phyloP scores from a whole-genome alignment of 768 basidiomycete species.

The Tulasnella sp. region DNA sequence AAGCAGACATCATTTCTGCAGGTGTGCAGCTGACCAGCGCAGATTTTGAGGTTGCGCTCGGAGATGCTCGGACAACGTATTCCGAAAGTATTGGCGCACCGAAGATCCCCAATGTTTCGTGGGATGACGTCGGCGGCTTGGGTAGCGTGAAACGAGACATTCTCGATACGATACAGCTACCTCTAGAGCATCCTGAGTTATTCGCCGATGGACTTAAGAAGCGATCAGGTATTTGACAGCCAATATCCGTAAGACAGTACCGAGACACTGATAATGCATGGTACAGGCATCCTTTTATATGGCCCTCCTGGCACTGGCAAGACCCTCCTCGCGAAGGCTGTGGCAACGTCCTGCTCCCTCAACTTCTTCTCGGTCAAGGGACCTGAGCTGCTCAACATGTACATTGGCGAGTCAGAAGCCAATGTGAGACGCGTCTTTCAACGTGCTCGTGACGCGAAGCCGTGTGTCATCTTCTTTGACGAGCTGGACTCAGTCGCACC shows the following conservation, averaged over 20 bases:
- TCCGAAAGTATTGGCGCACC: slow-evolving; percentile 94
- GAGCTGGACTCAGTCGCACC: slow-evolving; percentile 92
- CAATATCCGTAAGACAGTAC: neutral
- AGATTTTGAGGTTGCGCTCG: slow-evolving; percentile 66
- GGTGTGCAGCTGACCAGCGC: slow-evolving; percentile 34
- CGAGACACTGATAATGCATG: neutral
- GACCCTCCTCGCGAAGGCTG: slow-evolving; percentile 89
- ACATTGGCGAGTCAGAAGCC: slow-evolving; percentile 96
- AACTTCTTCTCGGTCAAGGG: slow-evolving; percentile 98
- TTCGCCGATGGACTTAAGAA: slow-evolving; percentile 90
- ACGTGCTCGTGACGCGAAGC: slow-evolving; percentile 78
- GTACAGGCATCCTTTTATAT: slow-evolving; percentile 73
- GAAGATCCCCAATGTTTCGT: slow-evolving; percentile 86
- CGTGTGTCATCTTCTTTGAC: slow-evolving; percentile 95
- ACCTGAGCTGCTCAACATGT: slow-evolving; percentile 94
- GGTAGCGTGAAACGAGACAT: slow-evolving; percentile 83
- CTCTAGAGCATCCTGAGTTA: slow-evolving; percentile 79
- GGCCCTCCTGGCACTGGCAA: slow-evolving; percentile 96
- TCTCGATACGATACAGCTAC: slow-evolving; percentile 88
- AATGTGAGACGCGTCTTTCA: slow-evolving; percentile 92
- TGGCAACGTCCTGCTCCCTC: slow-evolving; percentile 86
- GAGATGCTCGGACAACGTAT: slow-evolving; percentile 61
- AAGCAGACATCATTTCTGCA: slow-evolving; percentile 23
- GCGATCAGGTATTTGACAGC: slow-evolving; percentile 76
- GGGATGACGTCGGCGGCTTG: slow-evolving; percentile 96